A percentile compares a stretch with the other conserved stretches of the same genome.
Conservation (phyloP, 768 basidiomycete genomes). For the Coprinopsis marcescibilis region DNA sequence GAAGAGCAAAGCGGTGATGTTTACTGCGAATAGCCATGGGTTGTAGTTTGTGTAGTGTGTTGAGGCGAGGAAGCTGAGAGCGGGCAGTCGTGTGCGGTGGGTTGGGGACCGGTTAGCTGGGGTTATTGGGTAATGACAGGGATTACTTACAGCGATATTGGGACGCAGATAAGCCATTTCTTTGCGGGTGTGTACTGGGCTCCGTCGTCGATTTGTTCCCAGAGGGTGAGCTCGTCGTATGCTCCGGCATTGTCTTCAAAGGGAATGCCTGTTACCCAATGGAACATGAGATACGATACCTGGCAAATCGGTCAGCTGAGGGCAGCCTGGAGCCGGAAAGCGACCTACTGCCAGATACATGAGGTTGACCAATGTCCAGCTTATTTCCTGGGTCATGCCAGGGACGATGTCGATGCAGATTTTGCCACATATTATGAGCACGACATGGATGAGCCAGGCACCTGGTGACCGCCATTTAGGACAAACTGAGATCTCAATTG, state of each 20-base stretch:
- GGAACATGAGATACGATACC: conserved; percentile 98
- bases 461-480: conserved; percentile 40
- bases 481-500: background rate
- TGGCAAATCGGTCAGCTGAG: conserved; percentile 23
- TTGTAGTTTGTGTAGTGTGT: conserved; percentile 99
- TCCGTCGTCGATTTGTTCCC: conserved; percentile 99
- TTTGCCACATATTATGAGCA: conserved; percentile 87
- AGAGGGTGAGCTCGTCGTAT: conserved; percentile 94
- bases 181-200: conserved; percentile 98
- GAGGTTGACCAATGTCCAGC: conserved; percentile 93
- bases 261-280: conserved; percentile 95
- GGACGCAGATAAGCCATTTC: conserved; percentile 92
- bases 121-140: background rate
- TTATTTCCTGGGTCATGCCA: conserved; percentile 88
- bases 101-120: background rate
- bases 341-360: conserved; percentile 78
- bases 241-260: conserved; percentile 90
- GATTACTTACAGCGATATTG: conserved; percentile 73
- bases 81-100: conserved; percentile 1
- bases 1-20: conserved; percentile 71
- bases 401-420: conserved; percentile 91
- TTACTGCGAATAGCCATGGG: conserved; percentile 88
- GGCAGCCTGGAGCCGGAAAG: conserved; percentile 1
- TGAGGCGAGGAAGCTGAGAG: conserved; percentile 81
- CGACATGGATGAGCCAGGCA: conserved; percentile 96